phyloP scores from a whole-genome alignment of 2,329 filamentous ascomycete species.

The Ceratocystis eucalypticola region DNA sequence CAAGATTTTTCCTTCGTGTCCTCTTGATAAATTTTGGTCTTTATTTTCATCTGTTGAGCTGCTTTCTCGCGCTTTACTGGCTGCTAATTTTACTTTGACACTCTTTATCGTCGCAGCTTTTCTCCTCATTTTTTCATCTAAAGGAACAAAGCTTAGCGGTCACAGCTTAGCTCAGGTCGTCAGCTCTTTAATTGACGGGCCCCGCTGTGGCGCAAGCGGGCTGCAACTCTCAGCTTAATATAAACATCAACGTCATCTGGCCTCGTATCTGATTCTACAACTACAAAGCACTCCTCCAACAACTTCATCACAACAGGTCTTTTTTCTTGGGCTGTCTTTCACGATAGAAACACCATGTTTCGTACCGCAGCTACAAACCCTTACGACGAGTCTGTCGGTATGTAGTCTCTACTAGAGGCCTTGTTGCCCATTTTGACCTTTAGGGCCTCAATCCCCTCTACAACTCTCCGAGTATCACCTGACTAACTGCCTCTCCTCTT shows the following conservation, averaged over 20 bases:
- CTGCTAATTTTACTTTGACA: neutral
- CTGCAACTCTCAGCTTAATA: neutral
- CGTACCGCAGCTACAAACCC: slow-evolving; percentile 43
- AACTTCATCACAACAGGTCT: neutral
- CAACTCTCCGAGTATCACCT: slow-evolving; percentile 12
- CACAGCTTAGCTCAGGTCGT: neutral
- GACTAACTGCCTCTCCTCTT: neutral
- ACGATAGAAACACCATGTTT: slow-evolving; percentile 36
- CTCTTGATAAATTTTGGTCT: neutral
- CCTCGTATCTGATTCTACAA: slow-evolving; percentile 14
- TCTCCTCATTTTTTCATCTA: neutral
- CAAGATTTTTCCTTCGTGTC: neutral
- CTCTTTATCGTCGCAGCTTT: neutral
- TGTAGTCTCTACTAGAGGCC: slow-evolving; percentile 23
- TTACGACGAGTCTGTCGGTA: slow-evolving; percentile 48
- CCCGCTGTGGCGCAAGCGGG: slow-evolving; percentile 12
- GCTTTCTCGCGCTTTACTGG: neutral
- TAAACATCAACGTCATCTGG: neutral
- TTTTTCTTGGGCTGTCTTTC: neutral
- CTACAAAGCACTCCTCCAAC: slow-evolving; percentile 8
- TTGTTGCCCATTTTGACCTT: slow-evolving; percentile 20
- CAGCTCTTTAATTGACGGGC: slow-evolving; percentile 2
- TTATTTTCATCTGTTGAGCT: neutral
- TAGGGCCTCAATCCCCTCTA: neutral
- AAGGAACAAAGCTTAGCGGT: neutral